A percentile compares a stretch with the other conserved stretches of the same genome.
Conservation (phyloP, 2,329 filamentous ascomycete species). For the Ceratocystis cacaofunesta region DNA sequence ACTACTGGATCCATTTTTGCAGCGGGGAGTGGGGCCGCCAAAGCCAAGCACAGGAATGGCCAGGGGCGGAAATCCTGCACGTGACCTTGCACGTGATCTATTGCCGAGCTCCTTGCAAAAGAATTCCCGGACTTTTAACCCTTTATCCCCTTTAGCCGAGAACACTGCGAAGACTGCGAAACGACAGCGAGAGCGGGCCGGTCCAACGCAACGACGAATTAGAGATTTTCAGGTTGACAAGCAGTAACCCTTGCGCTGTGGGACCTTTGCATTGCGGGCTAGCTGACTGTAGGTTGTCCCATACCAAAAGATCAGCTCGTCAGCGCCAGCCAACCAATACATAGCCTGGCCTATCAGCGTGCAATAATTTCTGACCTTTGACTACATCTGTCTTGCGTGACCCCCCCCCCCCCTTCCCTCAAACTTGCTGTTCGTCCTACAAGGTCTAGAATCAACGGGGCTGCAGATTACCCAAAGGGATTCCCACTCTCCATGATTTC, state of each 20-base stretch:
- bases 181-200: neutral
- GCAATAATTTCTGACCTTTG: neutral
- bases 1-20: neutral
- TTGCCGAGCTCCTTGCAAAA: neutral
- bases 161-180: neutral
- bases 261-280: neutral
- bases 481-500: slow-evolving; percentile 8
- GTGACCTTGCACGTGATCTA: neutral
- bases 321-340: neutral
- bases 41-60: neutral
- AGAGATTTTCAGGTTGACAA: neutral
- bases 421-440: too few relatives aligned
- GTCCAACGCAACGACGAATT: neutral
- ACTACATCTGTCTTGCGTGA: neutral
- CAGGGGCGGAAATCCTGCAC: neutral
- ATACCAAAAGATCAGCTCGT: neutral
- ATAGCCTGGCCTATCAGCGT: neutral
- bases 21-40: slow-evolving; percentile 12
- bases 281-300: too few relatives aligned
- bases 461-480: neutral
- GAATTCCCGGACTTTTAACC: neutral
- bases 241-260: neutral
- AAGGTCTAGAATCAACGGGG: neutral
- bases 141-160: neutral
- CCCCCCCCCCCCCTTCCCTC: neutral